phyloP scores from a whole-genome alignment of 805 yeast species.

The Kodamaea neixiangensis region DNA sequence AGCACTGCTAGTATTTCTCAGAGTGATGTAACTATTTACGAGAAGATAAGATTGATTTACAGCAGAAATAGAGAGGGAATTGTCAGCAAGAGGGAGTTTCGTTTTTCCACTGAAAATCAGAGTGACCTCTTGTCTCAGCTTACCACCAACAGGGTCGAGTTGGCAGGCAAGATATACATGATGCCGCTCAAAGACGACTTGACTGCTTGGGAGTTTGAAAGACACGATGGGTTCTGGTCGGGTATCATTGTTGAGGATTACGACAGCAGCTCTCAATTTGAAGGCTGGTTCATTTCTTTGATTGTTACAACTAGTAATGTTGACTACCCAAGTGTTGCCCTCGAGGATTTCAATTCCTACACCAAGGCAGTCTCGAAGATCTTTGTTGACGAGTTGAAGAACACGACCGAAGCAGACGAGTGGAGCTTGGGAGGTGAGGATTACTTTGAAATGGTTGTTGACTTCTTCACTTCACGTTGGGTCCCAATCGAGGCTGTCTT shows the following conservation, averaged over 20 bases:
- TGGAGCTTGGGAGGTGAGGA: conserved; percentile 51
- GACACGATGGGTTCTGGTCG: conserved; percentile 17
- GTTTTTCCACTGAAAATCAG: not conserved
- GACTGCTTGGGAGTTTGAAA: conserved; percentile 6
- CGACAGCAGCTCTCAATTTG: conserved; percentile 24
- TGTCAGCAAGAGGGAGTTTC: conserved; percentile 15
- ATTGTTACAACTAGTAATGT: conserved; percentile 24
- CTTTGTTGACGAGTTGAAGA: conserved; percentile 50
- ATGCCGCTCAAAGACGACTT: conserved; percentile 1
- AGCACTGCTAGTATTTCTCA: not conserved
- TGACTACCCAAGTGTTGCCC: conserved; percentile 13
- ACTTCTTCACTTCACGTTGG: conserved; percentile 51
- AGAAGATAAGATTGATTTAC: conserved; percentile 29
- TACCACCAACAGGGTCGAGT: not conserved
- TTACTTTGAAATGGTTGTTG: conserved; percentile 42
- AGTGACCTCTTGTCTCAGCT: not conserved
- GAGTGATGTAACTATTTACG: conserved; percentile 23
- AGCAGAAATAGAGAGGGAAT: conserved; percentile 21
- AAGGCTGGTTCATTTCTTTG: conserved; percentile 35
- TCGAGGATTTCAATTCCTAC: conserved; percentile 7
- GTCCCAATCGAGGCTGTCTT: conserved; percentile 54
- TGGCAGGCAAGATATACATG: conserved; percentile 4
- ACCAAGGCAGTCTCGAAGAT: conserved; percentile 35
- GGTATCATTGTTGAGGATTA: conserved; percentile 35
- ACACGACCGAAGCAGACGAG: conserved; percentile 47